Base-by-base conservation (phyloP, 805 yeast genomes). In the Saccharomycodes ludwigii region DNA sequence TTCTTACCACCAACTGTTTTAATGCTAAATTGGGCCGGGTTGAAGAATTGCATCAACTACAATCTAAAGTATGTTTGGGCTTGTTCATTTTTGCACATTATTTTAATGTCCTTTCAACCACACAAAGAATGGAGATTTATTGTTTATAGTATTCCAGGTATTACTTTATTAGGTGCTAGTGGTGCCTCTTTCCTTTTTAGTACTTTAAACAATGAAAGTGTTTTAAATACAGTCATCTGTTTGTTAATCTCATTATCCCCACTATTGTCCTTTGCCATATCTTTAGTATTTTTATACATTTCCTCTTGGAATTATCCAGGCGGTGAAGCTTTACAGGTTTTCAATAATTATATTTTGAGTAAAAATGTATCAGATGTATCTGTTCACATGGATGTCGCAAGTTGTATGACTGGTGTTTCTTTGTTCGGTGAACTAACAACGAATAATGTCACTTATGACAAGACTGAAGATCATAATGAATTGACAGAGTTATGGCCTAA, bases 101-200 rank as follows among this genome's bases (percentile, higher is more conserved):
- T 59, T 2, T 44, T 72, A 4, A 66, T 85, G 67, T 84, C 95
- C 0, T 51, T 76, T 31, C 91, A 81, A 52, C 85, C 91, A 3
- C 96, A 88, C 46, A 88, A 88, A 50, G 97, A 88, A 59, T 83
- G 94, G 94, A 68, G 96, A 43, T 88, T 88, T 47, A 73, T 88
- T 24, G 61, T 78, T 12, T 88, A 86, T 52, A 59, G 74, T 0
- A 58, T 79, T 4, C 95, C 96, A 1, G 61, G 76, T 0, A 51
- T 83, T 36, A 71, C 78, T 0, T 43, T 78, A 13, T 48, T 69
- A 20, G 85, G 80, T 5, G 75, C 91, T 2, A 59, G 67, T 27
- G 82, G 81, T 5, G 65, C 76, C 11, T 52, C 67, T 1, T 46
- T 44, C 28, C 21, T 61, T 16, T 55, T 54, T 46, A 63, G 56